These are phyloP conservation scores for Botryotinia globosa DNA, from an alignment of 2,329 filamentous ascomycete species.

Conservation along the genomic window DNA sequence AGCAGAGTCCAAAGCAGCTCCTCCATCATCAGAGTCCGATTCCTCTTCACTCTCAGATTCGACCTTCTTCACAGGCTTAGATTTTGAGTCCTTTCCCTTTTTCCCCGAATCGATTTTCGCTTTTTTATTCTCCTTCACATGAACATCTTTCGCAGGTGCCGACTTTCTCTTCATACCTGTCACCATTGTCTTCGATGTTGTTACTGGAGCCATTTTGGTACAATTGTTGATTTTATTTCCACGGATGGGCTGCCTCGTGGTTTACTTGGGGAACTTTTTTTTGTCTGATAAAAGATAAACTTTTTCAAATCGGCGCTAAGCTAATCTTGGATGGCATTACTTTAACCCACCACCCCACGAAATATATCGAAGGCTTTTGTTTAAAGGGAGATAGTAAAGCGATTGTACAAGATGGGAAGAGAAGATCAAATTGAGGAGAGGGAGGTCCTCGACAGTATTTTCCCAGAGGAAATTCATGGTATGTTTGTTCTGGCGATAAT, in stretches of 20 bases:
- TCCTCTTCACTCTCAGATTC: constrained; percentile 38
- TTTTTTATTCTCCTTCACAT: constrained; percentile 51
- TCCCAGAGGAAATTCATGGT: constrained; percentile 96
- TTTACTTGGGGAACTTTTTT: constrained; percentile 23
- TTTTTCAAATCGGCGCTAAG: constrained; percentile 28
- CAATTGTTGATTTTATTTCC: constrained; percentile 12
- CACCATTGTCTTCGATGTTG: constrained; percentile 45
- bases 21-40: constrained; percentile 40
- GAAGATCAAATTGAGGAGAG: constrained; percentile 96
- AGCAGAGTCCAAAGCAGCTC: constrained; percentile 36
- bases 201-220: constrained; percentile 36
- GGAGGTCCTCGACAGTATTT: constrained; percentile 97
- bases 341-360: constrained; percentile 14
- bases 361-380: constrained; percentile 4
- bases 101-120: constrained; percentile 41
- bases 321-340: constrained; percentile 24
- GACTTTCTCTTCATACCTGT: constrained; percentile 58
- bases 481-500: constrained; percentile 26
- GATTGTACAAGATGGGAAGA: constrained; percentile 52
- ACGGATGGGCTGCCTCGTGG: constrained; percentile 7
- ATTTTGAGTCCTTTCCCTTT: constrained; percentile 16
- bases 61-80: constrained; percentile 34
- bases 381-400: constrained; percentile 1
- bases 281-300: constrained; percentile 23
- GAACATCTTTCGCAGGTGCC: constrained; percentile 45